Evolutionary conservation across 2,329 filamentous ascomycete species (phyloP), one percentile per base, ranked within the genome.

Genomic region (Drechslerella stenobrocha): DNA sequence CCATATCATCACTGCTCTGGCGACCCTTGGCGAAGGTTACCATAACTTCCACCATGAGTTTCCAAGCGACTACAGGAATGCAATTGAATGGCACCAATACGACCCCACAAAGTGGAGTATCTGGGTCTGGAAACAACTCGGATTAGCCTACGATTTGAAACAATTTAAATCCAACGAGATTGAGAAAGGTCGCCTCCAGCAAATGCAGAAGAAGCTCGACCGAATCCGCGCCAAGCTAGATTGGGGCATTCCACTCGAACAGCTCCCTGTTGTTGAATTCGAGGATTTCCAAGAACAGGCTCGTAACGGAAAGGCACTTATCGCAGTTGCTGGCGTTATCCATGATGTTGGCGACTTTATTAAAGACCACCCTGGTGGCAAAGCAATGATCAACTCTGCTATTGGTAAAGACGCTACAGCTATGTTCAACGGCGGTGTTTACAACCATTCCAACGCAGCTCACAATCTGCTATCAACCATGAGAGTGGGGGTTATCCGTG

Each of bases 11-110:
- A 95, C 89, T 37, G 89, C 89, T 44, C 79, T 95, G 15, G 86
- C 90, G 73, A 95, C 89, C 42, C 86, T 95, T 20, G 89, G 89
- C 48, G 89, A 91, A 79, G 89, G 89, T 26, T 95, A 95, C 80
- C 89, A 95, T 83, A 95, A 95, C 82, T 95, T 95, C 83, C 89
- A 95, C 79, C 89, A 95, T 82, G 89, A 95, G 77, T 95, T 95
- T 79, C 90, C 90, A 56, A 92, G 88, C 8, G 89, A 95, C 77
- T 95, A 93, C 84, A 88, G 89, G 76, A 95, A 95, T 76, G 89
- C 89, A 70, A 92, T 93, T 73, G 82, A 90, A 78, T 95, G 89
- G 89, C 87, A 85, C 79, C 89, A 95, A 79, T 95, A 95, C 75
- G 89, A 95, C 77, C 89, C 89, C 46, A 95, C 89, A 77, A 95